Conservation (phyloP, 768 basidiomycete genomes). For the Hericium erinaceus region DNA sequence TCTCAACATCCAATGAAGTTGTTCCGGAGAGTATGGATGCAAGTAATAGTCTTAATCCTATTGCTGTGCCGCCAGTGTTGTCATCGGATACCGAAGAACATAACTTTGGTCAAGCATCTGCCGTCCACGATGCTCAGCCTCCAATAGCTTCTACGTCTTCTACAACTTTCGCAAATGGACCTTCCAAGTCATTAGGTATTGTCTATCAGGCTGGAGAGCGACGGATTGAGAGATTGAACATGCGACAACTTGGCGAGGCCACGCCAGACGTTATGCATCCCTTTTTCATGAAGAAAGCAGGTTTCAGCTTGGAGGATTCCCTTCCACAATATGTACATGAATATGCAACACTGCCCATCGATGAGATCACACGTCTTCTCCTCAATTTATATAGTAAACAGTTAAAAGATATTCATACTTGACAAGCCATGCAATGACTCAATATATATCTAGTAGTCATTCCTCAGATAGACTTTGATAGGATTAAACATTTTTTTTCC, state of each 20-base stretch:
- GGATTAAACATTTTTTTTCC: too few species aligned
- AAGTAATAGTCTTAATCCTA: too few species aligned
- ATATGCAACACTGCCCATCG: slow-evolving; percentile 74
- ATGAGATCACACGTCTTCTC: slow-evolving; percentile 76
- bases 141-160: not conserved
- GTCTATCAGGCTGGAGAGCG: slow-evolving; percentile 49
- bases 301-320: slow-evolving; percentile 76
- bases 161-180: not conserved
- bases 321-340: slow-evolving; percentile 84
- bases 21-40: too few species aligned
- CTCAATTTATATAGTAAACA: slow-evolving; percentile 73
- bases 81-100: not conserved
- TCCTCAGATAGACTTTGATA: too few species aligned
- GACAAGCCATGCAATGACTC: too few species aligned
- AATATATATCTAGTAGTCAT: too few species aligned
- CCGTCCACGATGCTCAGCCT: not conserved
- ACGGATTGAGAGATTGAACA: slow-evolving; percentile 69
- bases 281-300: slow-evolving; percentile 78
- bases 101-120: not conserved
- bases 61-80: too few species aligned
- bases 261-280: slow-evolving; percentile 84
- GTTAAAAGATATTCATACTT: slow-evolving; percentile 27
- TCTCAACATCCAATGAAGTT: too few species aligned
- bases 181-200: slow-evolving; percentile 21
- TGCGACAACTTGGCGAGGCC: slow-evolving; percentile 83